Evolutionary conservation across 805 yeast genomes (phyloP).

Genomic region (Ogataea pignaliae): DNA sequence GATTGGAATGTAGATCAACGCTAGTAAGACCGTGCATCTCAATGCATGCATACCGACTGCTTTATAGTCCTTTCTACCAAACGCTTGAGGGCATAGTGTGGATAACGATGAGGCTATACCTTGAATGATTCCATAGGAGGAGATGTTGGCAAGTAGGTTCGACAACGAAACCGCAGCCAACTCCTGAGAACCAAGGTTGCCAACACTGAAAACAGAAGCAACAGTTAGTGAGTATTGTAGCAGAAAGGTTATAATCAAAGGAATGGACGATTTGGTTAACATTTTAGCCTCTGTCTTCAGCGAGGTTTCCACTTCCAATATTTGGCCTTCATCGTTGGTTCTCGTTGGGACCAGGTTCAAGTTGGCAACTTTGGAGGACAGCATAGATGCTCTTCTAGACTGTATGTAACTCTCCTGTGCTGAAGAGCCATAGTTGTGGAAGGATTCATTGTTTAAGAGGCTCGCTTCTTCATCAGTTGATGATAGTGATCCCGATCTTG

Average conservation of each 20-base stretch:
- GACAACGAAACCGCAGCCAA: conserved; percentile 58
- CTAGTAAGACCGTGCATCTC: conserved; percentile 45
- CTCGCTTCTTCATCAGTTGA: conserved; percentile 9
- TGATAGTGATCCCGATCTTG: conserved; percentile 8
- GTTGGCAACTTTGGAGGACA: conserved; percentile 10
- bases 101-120: conserved; percentile 56
- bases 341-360: conserved; percentile 17
- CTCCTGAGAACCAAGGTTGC: conserved; percentile 55
- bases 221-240: conserved; percentile 51
- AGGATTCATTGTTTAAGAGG: conserved; percentile 7
- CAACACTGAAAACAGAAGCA: conserved; percentile 51
- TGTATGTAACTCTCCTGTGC: conserved; percentile 21
- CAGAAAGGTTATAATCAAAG: conserved; percentile 49
- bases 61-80: conserved; percentile 47
- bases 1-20: conserved; percentile 33
- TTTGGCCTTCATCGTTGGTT: conserved; percentile 19
- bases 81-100: conserved; percentile 58
- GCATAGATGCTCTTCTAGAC: conserved; percentile 24
- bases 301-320: conserved; percentile 39
- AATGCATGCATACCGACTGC: conserved; percentile 48
- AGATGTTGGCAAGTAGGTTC: conserved; percentile 51
- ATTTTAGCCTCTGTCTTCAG: conserved; percentile 34
- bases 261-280: conserved; percentile 40
- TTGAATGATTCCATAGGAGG: conserved; percentile 52
- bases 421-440: conserved; percentile 17